Conservation (phyloP, 169 alveolate genomes). For the Eimeria necatrix region DNA sequence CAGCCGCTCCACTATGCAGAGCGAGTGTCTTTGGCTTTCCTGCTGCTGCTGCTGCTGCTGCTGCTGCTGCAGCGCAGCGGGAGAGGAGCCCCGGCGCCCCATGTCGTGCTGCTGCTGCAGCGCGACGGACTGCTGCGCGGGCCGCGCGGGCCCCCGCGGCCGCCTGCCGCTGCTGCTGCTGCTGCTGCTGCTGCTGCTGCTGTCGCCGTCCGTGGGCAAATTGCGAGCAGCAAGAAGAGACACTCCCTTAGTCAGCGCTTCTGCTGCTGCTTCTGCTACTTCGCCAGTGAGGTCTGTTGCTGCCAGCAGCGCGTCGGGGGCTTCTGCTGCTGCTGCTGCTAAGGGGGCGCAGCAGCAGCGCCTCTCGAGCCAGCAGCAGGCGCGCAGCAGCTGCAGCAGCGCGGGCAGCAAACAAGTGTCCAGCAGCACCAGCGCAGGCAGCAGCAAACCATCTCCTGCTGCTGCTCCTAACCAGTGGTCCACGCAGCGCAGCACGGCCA, state of each 20-base stretch:
- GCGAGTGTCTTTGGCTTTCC: background rate
- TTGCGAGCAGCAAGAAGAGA: constrained; percentile 14
- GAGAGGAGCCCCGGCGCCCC: background rate
- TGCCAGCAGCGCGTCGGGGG: background rate
- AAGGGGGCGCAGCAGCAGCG: background rate
- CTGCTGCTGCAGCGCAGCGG: background rate
- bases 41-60: constrained; percentile 61
- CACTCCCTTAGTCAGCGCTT: background rate
- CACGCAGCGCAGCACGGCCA: constrained; percentile 43
- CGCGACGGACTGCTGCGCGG: background rate
- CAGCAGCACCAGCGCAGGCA: constrained; percentile 18
- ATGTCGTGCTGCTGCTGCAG: constrained; percentile 25
- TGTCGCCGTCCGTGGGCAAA: background rate
- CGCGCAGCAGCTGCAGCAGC: background rate
- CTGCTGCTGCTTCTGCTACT: constrained; percentile 22
- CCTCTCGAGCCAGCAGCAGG: constrained; percentile 37
- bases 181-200: constrained; percentile 29
- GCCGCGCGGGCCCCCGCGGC: too few relatives aligned
- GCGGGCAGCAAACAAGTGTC: constrained; percentile 21
- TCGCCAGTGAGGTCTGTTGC: background rate
- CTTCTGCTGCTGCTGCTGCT: constrained; percentile 25
- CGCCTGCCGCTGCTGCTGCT: constrained; percentile 36
- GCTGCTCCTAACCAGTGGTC: constrained; percentile 29
- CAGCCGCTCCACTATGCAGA: constrained; percentile 48
- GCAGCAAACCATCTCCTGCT: constrained; percentile 46